Base-by-base conservation (phyloP, 192 early-diverging fungal species). In the Rhizophagus sp. region DNA sequence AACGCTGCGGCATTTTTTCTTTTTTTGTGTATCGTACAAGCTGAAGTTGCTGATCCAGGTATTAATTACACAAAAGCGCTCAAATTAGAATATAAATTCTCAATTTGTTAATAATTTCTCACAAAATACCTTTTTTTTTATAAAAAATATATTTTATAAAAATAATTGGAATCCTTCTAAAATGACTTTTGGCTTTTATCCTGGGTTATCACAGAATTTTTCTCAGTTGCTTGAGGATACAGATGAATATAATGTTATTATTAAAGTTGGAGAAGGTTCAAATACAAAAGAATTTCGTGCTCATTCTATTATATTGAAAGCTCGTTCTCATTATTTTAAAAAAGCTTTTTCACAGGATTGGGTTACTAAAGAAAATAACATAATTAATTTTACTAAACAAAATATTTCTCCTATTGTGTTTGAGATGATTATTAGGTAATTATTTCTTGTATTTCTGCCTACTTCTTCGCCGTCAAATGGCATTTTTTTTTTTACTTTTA, bases 391-490 rank as follows among this genome's bases (percentile, higher is more conserved):
- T 52, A 77, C 12, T 25, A 77, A 77, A 67, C 76, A 62, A 67
- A 77, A 77, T 66, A 77, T 77, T 66, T 77, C 76, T 25, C 30
- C 76, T 25, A 13, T 33, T 25, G 63, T 77, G 1, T 77, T 77
- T 77, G 34, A 39, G 3, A 62, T 77, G 17, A 67, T 77, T 44
- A 15, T 77, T 10, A 65, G 39, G 76, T 67, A 77, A 62, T 25
- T 6, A 12, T 15, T 17, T n/a, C n/a, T 27, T 12, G 52, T 52
- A 15, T 62, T n/a, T 15, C 4, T 4, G 36, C 2, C 4, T 36
- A 36, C 0, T 39, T 0, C 19, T 5, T 36, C 0, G 34, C 5
- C 36, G 36, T 36, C 36, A 36, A 36, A 0, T 30, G 1, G 30
- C 30, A 0, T 30, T 30, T 30, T 36, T 5, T 36, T 36, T 36